Evolutionary conservation across 108 stramenopile genomes (phyloP), one percentile per base, ranked within the genome.

Genomic region (Nitzschia palea): DNA sequence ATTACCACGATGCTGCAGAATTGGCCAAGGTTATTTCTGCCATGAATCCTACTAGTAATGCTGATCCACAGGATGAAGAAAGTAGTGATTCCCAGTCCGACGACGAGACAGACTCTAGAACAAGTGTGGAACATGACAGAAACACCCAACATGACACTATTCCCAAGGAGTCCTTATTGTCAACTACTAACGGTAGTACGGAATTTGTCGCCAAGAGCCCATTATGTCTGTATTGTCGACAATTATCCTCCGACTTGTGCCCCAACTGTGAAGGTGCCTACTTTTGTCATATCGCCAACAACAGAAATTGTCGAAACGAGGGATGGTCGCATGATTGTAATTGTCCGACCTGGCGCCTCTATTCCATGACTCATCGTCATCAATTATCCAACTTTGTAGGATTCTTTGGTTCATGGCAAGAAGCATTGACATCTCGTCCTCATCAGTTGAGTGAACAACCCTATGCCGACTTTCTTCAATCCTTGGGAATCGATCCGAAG

Each of bases 311-410:
- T 65, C 63, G 65, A 27, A 18, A 44, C 15, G 31, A 44, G 23
- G 79, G 70, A 25, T 95, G 94, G 94, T 87, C 94, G 0, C 94
- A 95, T 77, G 57, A 51, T 26, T 95, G 94, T 50, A 62, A 83
- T 10, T 95, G 94, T 64, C 22, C 68, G 9, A 87, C 94, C 15
- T 95, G 90, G 89, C 82, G 76, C 20, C 12, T 84, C 0, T 95
- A 95, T 42, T 72, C 77, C 26, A n/a, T 12, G 3, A 29, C 66
- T 32, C 81, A 65, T 28, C 78, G 94, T 36, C 22, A 48, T 22
- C 65, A 72, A 42, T 76, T 95, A 20, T 88, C 87, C 5, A 35
- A 45, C 2, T 91, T 91, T 73, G 71, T 71, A 1, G 56, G 34
- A 4, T 80, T 52, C 68, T 77, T 45, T 40, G 65, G 65, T 5